Conservation (phyloP, 441 rosid species). For the Arabidopsis hybrid region DNA sequence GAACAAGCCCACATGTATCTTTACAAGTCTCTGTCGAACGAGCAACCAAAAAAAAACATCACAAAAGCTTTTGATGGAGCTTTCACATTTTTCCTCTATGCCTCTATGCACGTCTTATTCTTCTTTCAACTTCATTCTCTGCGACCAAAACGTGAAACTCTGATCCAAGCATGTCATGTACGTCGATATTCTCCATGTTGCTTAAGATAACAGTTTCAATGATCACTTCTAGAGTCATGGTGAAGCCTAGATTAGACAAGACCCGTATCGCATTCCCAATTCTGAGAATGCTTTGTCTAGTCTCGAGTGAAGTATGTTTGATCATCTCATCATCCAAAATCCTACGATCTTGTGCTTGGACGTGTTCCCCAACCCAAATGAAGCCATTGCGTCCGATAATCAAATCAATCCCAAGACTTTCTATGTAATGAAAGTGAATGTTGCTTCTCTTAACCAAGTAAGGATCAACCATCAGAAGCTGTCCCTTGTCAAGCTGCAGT, state of each 20-base stretch:
- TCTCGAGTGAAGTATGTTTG: slow-evolving; percentile 49
- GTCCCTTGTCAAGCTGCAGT: slow-evolving; percentile 79
- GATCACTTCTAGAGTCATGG: background rate
- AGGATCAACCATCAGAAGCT: slow-evolving; percentile 67
- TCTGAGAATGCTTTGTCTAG: slow-evolving; percentile 61
- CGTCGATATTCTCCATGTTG: slow-evolving; percentile 17
- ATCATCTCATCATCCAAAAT: slow-evolving; percentile 11
- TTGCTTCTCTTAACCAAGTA: slow-evolving; percentile 80
- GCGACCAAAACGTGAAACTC: slow-evolving; percentile 79
- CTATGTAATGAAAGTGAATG: slow-evolving; percentile 79
- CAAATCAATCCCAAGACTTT: slow-evolving; percentile 68
- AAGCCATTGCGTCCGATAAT: slow-evolving; percentile 85
- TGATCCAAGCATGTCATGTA: slow-evolving; percentile 76
- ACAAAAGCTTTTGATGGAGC: background rate
- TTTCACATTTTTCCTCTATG: background rate
- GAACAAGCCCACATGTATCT: too few species aligned
- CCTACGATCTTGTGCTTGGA: slow-evolving; percentile 51
- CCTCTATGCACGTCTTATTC: slow-evolving; percentile 39
- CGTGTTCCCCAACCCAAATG: slow-evolving; percentile 82
- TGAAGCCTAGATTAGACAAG: slow-evolving; percentile 35
- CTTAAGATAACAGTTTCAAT: background rate
- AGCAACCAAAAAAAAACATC: too few species aligned
- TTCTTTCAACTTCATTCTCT: slow-evolving; percentile 71
- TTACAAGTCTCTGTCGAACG: too few species aligned
- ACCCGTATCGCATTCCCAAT: slow-evolving; percentile 73